Conservation (phyloP, 768 basidiomycete genomes). For the Suillus americanus region DNA sequence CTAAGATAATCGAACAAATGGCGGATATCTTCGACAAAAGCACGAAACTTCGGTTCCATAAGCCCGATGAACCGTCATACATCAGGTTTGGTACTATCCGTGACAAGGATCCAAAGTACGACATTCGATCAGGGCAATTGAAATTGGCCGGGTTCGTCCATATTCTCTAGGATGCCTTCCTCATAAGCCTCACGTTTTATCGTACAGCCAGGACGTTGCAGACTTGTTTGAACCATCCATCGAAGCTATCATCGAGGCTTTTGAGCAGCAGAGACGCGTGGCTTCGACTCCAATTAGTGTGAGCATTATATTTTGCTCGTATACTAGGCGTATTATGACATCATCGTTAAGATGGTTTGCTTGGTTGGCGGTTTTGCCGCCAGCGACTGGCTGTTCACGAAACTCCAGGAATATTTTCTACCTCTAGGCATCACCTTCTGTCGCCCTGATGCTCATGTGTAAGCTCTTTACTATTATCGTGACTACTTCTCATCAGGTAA, state of each 20-base stretch:
- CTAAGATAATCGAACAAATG: constrained; percentile 33
- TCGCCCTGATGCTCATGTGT: constrained; percentile 52
- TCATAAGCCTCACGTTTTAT: not conserved
- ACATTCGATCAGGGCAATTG: constrained; percentile 38
- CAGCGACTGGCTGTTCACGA: constrained; percentile 44
- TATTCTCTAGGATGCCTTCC: not conserved
- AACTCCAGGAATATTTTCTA: constrained; percentile 37
- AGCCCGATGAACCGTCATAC: constrained; percentile 32
- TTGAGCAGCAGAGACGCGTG: constrained; percentile 28
- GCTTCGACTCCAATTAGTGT: constrained; percentile 27
- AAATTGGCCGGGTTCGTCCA: constrained; percentile 35
- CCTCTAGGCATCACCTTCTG: constrained; percentile 39
- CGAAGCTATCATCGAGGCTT: constrained; percentile 32
- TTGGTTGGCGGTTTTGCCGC: constrained; percentile 54
- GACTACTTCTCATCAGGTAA: not conserved
- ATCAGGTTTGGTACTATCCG: constrained; percentile 38
- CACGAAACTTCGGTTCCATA: constrained; percentile 41
- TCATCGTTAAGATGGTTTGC: constrained; percentile 33
- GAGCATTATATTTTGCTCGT: constrained; percentile 8
- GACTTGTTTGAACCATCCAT: constrained; percentile 45
- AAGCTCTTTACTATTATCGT: constrained; percentile 15
- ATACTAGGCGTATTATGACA: not conserved
- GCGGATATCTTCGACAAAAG: constrained; percentile 33
- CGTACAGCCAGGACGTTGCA: constrained; percentile 33
- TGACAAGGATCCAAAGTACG: constrained; percentile 32